A percentile compares a stretch with the other conserved stretches of the same genome.
Conservation (phyloP, 2,329 filamentous ascomycete species). For the Arachnopeziza araneosa region DNA sequence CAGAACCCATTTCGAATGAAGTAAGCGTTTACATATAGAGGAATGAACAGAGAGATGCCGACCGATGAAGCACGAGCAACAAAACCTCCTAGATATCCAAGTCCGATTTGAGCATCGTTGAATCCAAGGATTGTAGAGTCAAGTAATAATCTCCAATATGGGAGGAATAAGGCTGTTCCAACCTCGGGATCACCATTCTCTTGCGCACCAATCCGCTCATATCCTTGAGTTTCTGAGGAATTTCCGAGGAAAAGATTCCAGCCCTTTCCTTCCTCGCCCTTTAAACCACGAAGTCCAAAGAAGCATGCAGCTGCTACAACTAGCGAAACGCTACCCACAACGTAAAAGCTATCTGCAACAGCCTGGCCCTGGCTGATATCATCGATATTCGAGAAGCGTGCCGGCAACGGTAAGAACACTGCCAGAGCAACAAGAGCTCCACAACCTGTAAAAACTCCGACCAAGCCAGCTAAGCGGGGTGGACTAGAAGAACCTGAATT, state of each 20-base stretch:
- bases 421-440: constrained; percentile 80
- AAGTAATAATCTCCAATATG: constrained; percentile 55
- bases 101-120: constrained; percentile 68
- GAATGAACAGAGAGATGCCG: constrained; percentile 90
- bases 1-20: constrained; percentile 81
- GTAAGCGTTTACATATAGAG: constrained; percentile 86
- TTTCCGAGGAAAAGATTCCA: constrained; percentile 52
- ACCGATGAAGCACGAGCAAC: constrained; percentile 93
- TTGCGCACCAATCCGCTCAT: constrained; percentile 10
- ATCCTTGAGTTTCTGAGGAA: constrained; percentile 8
- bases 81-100: constrained; percentile 91
- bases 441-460: constrained; percentile 87
- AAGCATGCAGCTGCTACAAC: constrained; percentile 70
- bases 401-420: constrained; percentile 82
- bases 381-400: constrained; percentile 64
- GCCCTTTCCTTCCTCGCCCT: constrained; percentile 73
- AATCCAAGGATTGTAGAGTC: constrained; percentile 65
- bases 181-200: neutral
- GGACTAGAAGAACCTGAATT: constrained; percentile 39
- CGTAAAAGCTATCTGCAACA: constrained; percentile 80
- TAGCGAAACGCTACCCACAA: constrained; percentile 70
- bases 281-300: constrained; percentile 63
- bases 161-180: constrained; percentile 34
- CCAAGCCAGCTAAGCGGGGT: constrained; percentile 72
- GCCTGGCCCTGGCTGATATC: constrained; percentile 70